Evolutionary conservation across 1,284 basidiomycete species (phyloP), one percentile per base, ranked within the genome.

Genomic region (Ganoderma lingzhi): DNA sequence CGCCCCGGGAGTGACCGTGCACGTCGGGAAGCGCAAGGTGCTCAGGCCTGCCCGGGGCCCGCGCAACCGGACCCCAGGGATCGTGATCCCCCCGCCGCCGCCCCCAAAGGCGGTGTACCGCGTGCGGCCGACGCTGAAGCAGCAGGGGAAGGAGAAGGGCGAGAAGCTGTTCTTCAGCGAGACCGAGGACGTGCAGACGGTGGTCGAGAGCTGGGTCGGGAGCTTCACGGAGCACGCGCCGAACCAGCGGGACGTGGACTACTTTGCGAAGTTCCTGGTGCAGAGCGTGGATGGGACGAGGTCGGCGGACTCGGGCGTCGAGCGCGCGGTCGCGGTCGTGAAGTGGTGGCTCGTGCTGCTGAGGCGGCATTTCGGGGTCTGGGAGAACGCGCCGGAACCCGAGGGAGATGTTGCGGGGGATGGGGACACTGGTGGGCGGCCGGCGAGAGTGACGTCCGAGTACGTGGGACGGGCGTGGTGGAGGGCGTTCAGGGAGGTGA

Each of bases 341-440:
- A 90, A 87, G 76, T 96, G 92, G 90, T 96, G 95, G 94, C 77
- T 89, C 63, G 84, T 93, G 42, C 75, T 93, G 41, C 75, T 93
- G 74, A 82, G 88, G 74, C 81, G 88, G 66, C 78, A 85, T 71
- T 93, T 88, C 84, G 85, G 82, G 15, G 78, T 81, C 23, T 96
- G 23, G 23, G 23, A 23, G 23, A 23, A 23, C 23, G 23, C 23
- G 23, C 23, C 23, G 23, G 23, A 23, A 23, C 23, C 23, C 23
- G 23, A 23, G 23, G 23, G 23, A 23, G 23, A 23, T 23, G 23
- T 23, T 23, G 23, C 23, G 23, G 23, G 23, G 23, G 23, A 23
- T 23, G 1, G 23, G 23, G 23, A 23, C 23, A 0, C 23, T 23
- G 23, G 23, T 23, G 23, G 23, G 23, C 23, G 23, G 23, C 23